phyloP scores from a whole-genome alignment of 2,329 filamentous ascomycete species.

The Fusarium neocosmosporiellum region DNA sequence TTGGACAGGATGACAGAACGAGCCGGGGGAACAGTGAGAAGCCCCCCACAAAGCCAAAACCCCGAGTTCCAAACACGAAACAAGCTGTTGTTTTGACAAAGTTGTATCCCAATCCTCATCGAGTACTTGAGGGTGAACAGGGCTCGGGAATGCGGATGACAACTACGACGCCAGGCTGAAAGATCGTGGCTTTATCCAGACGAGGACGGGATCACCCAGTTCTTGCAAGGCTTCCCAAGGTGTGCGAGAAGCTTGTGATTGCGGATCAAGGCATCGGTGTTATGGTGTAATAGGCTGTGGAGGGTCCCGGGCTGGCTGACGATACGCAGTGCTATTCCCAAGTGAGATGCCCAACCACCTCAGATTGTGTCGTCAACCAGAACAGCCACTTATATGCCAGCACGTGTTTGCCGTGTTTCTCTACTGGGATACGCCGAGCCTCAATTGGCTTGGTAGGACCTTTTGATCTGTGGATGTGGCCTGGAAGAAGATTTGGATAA shows the following conservation, averaged over 20 bases:
- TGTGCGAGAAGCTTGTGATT: slow-evolving; percentile 56
- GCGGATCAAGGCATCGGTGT: slow-evolving; percentile 56
- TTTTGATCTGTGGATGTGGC: background rate
- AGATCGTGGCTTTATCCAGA: slow-evolving; percentile 42
- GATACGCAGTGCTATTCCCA: slow-evolving; percentile 58
- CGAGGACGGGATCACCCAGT: slow-evolving; percentile 54
- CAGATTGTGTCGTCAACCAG: slow-evolving; percentile 59
- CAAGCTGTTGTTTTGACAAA: slow-evolving; percentile 58
- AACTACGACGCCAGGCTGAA: slow-evolving; percentile 39
- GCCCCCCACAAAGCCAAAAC: slow-evolving; percentile 50
- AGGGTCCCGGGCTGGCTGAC: slow-evolving; percentile 45
- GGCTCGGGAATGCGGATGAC: slow-evolving; percentile 57
- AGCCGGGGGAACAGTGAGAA: slow-evolving; percentile 56
- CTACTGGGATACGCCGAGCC: slow-evolving; percentile 18
- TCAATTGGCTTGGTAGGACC: background rate
- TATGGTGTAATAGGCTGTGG: slow-evolving; percentile 49
- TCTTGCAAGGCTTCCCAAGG: slow-evolving; percentile 52
- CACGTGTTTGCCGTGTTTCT: slow-evolving; percentile 55
- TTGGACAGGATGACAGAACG: slow-evolving; percentile 54
- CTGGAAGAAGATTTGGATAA: slow-evolving; percentile 58
- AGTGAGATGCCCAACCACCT: slow-evolving; percentile 58
- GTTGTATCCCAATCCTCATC: slow-evolving; percentile 59
- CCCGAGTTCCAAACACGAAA: slow-evolving; percentile 48
- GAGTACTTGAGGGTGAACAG: slow-evolving; percentile 51
- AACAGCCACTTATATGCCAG: slow-evolving; percentile 62